These are phyloP conservation scores for Podospora sp. DNA, from an alignment of 495 filamentous ascomycete genomes.

Conservation along the genomic window DNA sequence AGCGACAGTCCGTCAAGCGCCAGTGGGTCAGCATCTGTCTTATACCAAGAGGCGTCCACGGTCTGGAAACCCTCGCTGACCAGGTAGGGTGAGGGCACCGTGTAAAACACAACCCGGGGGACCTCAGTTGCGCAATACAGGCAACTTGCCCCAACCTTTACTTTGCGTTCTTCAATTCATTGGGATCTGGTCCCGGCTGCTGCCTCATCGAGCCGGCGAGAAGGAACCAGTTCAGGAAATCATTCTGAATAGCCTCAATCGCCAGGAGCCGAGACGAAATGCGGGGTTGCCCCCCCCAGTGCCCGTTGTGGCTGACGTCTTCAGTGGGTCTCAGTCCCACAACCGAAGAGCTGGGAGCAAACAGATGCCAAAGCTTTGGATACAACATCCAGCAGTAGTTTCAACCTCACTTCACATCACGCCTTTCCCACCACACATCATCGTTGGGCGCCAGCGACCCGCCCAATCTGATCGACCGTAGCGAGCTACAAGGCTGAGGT, in stretches of 20 bases:
- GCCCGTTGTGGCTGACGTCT: constrained; percentile 15
- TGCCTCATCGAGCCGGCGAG: neutral
- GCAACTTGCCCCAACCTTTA: neutral
- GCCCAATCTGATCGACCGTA: neutral
- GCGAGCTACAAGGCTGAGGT: neutral
- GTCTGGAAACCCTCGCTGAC: neutral
- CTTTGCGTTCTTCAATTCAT: neutral
- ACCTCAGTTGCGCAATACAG: too few species aligned
- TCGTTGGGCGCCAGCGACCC: neutral
- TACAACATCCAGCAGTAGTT: neutral
- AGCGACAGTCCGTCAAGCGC: neutral
- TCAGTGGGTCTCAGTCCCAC: constrained; percentile 15
- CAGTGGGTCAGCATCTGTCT: neutral
- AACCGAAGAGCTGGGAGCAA: constrained; percentile 4
- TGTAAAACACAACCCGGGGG: neutral
- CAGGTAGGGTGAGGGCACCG: neutral
- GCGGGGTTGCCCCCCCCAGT: constrained; percentile 2
- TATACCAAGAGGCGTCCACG: neutral
- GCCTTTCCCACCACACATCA: neutral
- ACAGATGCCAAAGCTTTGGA: constrained; percentile 3
- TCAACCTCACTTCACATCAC: neutral
- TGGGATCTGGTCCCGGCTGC: neutral
- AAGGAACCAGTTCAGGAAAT: neutral
- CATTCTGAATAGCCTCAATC: constrained; percentile 19
- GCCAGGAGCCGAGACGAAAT: neutral